A percentile compares a stretch with the other conserved stretches of the same genome.
phyloP scores from a whole-genome alignment of 139 green algal species.

The Haematococcus sp. region DNA sequence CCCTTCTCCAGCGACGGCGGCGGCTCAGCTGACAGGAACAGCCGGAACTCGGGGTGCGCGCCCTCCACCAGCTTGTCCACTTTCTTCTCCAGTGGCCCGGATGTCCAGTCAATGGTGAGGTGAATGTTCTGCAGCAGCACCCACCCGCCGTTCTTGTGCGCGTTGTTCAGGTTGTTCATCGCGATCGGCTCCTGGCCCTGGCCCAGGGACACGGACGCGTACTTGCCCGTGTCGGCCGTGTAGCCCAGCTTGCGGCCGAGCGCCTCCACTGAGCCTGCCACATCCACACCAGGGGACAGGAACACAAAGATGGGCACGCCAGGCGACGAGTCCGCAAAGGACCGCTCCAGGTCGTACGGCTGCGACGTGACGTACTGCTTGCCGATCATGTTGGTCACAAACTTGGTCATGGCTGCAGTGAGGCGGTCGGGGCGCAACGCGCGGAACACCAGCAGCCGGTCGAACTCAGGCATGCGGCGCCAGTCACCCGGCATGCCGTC shows the following conservation, averaged over 20 bases:
- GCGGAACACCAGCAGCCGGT: slow-evolving; percentile 51
- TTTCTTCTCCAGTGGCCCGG: slow-evolving; percentile 73
- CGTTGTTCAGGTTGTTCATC: slow-evolving; percentile 76
- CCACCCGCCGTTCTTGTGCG: slow-evolving; percentile 87
- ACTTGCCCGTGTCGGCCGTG: slow-evolving; percentile 69
- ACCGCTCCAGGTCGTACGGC: slow-evolving; percentile 79
- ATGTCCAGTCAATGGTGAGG: slow-evolving; percentile 85
- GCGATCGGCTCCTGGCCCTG: slow-evolving; percentile 90
- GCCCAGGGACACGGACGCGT: slow-evolving; percentile 77
- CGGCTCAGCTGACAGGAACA: slow-evolving; percentile 91
- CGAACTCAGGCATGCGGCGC: slow-evolving; percentile 87
- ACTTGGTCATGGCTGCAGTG: slow-evolving; percentile 76
- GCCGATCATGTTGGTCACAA: slow-evolving; percentile 79
- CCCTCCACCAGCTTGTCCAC: slow-evolving; percentile 84
- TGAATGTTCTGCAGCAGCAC: slow-evolving; percentile 88
- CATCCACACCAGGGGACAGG: slow-evolving; percentile 78
- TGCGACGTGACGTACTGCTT: slow-evolving; percentile 63
- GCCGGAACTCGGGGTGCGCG: slow-evolving; percentile 83
- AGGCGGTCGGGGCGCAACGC: slow-evolving; percentile 85
- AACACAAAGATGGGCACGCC: slow-evolving; percentile 88
- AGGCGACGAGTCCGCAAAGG: slow-evolving; percentile 60
- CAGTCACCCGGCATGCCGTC: slow-evolving; percentile 89
- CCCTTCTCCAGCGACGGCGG: slow-evolving; percentile 75
- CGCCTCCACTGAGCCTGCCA: slow-evolving; percentile 77
- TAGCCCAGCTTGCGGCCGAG: slow-evolving; percentile 76